Evolutionary conservation across 371 early-diverging fungal species (phyloP), one percentile per base, ranked within the genome.

Genomic region (Syncephalastrum sp.): DNA sequence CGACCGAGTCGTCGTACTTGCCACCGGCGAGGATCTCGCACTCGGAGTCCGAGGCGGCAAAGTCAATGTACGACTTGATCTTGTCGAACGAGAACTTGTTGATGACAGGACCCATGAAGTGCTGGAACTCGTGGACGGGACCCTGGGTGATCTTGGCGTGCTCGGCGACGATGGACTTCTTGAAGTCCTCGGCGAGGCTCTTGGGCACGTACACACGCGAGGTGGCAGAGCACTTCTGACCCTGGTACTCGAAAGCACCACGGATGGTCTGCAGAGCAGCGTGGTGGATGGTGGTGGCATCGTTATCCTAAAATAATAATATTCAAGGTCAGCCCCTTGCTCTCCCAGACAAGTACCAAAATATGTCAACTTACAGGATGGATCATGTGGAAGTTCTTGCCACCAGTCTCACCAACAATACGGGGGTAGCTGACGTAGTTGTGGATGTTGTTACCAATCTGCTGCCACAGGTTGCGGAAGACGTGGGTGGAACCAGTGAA

Each of bases 401-500:
- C 98, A 68, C 98, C 98, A 42, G 97, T 97, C 74, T 97, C 99
- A 65, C 98, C 99, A 27, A 97, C 98, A 50, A 97, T 90, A 70
- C 99, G 91, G 49, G 99, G 99, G 72, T 95, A 98, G 53, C 87
- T 84, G 71, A 83, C 83, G 84, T 97, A 98, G 47, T 64, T 80
- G 58, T 95, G 89, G 51, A 97, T 85, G 82, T 96, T 96, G 69
- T 87, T 80, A 55, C 88, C 93, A 65, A 97, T 93, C 61, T 91
- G 81, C 74, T 87, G 82, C 97, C 97, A 97, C 70, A 98, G 79
- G 64, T 85, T 75, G 75, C 91, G 91, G 86, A 98, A 98, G 38
- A 98, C 95, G 50, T 75, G 70, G 47, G 98, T 97, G 55, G 91
- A 90, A 43, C 99, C 99, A 56, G 99, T 98, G 63, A 97, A 97